These are phyloP conservation scores for Viridothelium virens DNA, from an alignment of 495 filamentous ascomycete genomes.

Conservation along the genomic window DNA sequence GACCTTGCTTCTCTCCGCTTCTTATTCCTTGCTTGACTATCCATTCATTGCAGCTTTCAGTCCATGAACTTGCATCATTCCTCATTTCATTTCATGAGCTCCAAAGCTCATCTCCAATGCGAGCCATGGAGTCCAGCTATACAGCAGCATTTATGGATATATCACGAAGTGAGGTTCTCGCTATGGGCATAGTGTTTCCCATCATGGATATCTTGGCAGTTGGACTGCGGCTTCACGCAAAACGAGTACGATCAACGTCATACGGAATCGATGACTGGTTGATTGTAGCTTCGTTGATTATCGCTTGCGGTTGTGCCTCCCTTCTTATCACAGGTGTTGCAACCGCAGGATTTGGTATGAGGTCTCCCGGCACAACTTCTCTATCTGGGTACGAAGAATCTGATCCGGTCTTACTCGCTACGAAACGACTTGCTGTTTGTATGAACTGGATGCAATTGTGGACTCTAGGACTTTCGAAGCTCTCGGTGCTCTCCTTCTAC, in stretches of 20 bases:
- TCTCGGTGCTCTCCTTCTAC: not conserved
- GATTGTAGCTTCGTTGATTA: not conserved
- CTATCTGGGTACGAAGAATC: not conserved
- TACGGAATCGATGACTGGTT: not conserved
- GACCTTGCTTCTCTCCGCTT: not conserved
- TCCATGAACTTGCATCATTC: not conserved
- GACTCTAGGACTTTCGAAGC: not conserved
- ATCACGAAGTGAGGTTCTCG: not conserved
- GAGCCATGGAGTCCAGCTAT: not conserved
- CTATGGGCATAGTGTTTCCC: not conserved
- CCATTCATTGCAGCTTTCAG: not conserved
- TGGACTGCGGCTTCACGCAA: not conserved
- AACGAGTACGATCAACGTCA: not conserved
- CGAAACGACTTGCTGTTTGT: not conserved
- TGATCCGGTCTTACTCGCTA: not conserved
- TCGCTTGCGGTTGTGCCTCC: not conserved
- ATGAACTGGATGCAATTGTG: not conserved
- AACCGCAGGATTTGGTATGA: not conserved
- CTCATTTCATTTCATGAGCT: not conserved
- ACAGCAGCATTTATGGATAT: not conserved
- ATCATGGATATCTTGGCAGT: not conserved
- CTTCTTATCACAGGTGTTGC: not conserved
- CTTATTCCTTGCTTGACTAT: not conserved
- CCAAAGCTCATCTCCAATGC: not conserved
- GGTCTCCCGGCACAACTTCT: not conserved